Percentiles rank a stretch among this genome's conserved stretches.
Conservation (phyloP, 139 green algal species). For the Ostreobium quekettii region DNA sequence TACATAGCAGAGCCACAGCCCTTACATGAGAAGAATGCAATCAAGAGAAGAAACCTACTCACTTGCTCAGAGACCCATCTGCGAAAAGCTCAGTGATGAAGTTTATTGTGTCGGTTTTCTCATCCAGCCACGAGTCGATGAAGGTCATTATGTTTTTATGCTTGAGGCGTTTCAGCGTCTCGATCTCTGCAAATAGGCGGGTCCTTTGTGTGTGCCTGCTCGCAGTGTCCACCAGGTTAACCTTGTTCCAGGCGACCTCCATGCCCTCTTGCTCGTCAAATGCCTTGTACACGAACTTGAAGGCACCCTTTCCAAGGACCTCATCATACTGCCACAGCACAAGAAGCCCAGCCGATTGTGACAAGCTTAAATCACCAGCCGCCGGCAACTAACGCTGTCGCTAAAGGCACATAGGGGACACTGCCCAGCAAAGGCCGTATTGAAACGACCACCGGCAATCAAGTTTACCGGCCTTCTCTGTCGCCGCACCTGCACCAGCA, state of each 20-base stretch:
- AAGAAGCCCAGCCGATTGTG: too few relatives aligned
- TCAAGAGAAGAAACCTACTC: slow-evolving; percentile 30
- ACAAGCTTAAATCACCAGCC: too few relatives aligned
- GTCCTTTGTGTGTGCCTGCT: slow-evolving; percentile 53
- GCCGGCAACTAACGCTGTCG: too few relatives aligned
- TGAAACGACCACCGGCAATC: too few relatives aligned
- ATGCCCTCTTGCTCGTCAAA: slow-evolving; percentile 93
- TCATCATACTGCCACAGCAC: slow-evolving; percentile 52
- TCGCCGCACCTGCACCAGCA: too few relatives aligned
- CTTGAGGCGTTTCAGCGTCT: slow-evolving; percentile 92
- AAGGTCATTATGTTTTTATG: slow-evolving; percentile 99
- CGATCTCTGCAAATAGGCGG: slow-evolving; percentile 88
- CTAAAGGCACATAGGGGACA: too few relatives aligned
- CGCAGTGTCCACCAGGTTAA: slow-evolving; percentile 38
- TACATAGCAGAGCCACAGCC: too few relatives aligned
- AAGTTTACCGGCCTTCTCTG: too few relatives aligned
- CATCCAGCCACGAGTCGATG: slow-evolving; percentile 90
- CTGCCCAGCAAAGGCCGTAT: too few relatives aligned
- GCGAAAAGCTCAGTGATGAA: slow-evolving; percentile 99
- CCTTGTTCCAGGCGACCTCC: slow-evolving; percentile 97
- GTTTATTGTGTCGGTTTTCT: slow-evolving; percentile 83
- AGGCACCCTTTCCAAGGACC: slow-evolving; percentile 86
- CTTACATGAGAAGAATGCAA: too few relatives aligned
- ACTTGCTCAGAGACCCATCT: slow-evolving; percentile 90
- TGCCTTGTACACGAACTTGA: slow-evolving; percentile 96